Evolutionary conservation across 2,329 filamentous ascomycete species (phyloP), one percentile per base, ranked within the genome.

Genomic region (Knufia fluminis): DNA sequence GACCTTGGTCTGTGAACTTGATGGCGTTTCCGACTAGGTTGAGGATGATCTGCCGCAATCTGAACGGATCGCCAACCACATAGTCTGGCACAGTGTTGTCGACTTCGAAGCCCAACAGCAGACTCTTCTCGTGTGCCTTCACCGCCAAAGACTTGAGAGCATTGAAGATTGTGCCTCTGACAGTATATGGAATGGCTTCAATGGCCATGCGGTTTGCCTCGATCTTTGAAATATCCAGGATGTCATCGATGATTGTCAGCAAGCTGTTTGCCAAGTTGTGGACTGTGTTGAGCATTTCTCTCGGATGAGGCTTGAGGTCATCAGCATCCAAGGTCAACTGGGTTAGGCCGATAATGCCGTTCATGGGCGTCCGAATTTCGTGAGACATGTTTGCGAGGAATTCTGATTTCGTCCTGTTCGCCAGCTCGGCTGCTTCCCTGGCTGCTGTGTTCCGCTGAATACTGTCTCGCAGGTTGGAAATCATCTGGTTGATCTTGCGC

Each of bases 401-500:
- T 64, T 97, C 92, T 8, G 91, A 96, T 65, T 98, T 98, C 36
- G 91, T 97, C 70, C 94, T 91, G 73, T 96, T 97, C 55, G 92
- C 92, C 64, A 96, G 73, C 66, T 98, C 92, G 61, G 92, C 92
- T 41, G 91, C 90, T 68, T 97, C 91, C 68, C 92, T 85, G 50
- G 92, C 92, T 57, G 90, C 87, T 2, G 90, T 96, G 66, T 97
- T 98, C 65, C 89, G 82, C 66, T 97, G 90, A 59, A 98, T 96
- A 75, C 86, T 94, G 69, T 97, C 92, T 59, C 91, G 77, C 54
- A 98, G 72, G 64, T 94, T 95, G 64, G 86, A 92, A 47, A 97
- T 90, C 92, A 98, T 98, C 72, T 94, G 87, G 66, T 97, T 98
- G 77, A 98, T 97, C 75, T 97, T 97, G 61, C 90, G 83, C 71